A percentile compares a stretch with the other conserved stretches of the same genome.
phyloP scores from a whole-genome alignment of 2,329 filamentous ascomycete genomes.

The Aspergillus ruber region DNA sequence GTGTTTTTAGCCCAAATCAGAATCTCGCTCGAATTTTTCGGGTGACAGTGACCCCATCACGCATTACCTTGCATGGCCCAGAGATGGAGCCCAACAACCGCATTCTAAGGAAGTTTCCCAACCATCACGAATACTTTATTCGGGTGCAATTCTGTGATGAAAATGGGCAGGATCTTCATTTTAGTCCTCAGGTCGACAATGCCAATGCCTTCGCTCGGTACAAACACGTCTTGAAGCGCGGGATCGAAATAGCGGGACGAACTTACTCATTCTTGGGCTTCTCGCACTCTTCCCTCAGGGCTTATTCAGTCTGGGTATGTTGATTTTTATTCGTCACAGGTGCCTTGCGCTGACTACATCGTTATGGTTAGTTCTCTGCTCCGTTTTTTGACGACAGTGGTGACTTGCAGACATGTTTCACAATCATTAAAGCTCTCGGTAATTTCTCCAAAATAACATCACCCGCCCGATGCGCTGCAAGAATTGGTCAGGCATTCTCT shows the following conservation, averaged over 20 bases:
- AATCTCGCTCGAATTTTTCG: conserved; percentile 50
- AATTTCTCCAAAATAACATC: conserved; percentile 46
- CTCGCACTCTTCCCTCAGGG: conserved; percentile 69
- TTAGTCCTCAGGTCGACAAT: conserved; percentile 11
- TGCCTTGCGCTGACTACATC: neutral
- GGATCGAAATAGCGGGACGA: conserved; percentile 59
- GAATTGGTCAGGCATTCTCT: conserved; percentile 62
- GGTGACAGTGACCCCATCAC: conserved; percentile 53
- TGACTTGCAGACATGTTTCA: conserved; percentile 25
- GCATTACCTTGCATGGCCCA: conserved; percentile 51
- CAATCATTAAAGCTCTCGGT: conserved; percentile 43
- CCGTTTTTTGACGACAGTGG: conserved; percentile 37
- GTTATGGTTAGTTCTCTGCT: conserved; percentile 33
- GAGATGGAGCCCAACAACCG: conserved; percentile 38
- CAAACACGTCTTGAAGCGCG: conserved; percentile 50
- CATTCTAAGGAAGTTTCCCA: conserved; percentile 18
- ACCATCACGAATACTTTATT: conserved; percentile 19
- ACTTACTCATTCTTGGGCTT: conserved; percentile 66
- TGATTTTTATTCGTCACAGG: neutral
- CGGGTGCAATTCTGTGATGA: conserved; percentile 22
- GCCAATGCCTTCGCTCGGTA: conserved; percentile 46
- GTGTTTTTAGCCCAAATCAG: conserved; percentile 11
- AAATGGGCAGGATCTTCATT: conserved; percentile 17
- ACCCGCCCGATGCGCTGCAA: conserved; percentile 53
- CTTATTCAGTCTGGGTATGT: conserved; percentile 59